Evolutionary conservation across 2,329 filamentous ascomycete species (phyloP).

Genomic region (Diaporthe sp.): DNA sequence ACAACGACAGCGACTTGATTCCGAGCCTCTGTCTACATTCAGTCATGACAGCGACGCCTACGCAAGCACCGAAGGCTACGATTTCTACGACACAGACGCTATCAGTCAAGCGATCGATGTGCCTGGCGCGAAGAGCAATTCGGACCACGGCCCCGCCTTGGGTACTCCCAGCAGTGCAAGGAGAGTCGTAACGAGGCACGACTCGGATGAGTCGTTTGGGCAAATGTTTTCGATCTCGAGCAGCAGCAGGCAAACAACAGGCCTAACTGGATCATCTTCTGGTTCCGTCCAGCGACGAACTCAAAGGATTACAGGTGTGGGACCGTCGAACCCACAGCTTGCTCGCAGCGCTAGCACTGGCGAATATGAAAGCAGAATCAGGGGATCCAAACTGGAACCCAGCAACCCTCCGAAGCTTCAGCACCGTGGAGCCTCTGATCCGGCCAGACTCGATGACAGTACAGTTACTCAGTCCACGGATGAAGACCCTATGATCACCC

Average conservation of each 20-base stretch:
- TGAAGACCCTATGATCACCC: conserved; percentile 57
- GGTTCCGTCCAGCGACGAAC: conserved; percentile 43
- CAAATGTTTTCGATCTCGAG: conserved; percentile 73
- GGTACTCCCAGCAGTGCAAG: conserved; percentile 49
- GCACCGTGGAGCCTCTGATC: neutral
- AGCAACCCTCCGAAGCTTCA: neutral
- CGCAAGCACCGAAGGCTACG: conserved; percentile 72
- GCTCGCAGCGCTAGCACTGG: conserved; percentile 48
- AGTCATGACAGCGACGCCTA: conserved; percentile 66
- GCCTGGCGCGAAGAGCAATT: conserved; percentile 57
- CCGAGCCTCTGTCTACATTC: conserved; percentile 63
- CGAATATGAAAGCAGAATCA: conserved; percentile 63
- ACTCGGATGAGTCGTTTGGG: conserved; percentile 71
- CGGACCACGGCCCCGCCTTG: conserved; percentile 50
- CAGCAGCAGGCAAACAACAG: conserved; percentile 57
- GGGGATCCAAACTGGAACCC: conserved; percentile 49
- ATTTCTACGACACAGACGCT: conserved; percentile 75
- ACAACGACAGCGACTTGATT: conserved; percentile 63
- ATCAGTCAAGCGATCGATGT: conserved; percentile 67
- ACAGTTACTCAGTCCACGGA: conserved; percentile 45
- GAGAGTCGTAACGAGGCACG: conserved; percentile 58
- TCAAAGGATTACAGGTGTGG: conserved; percentile 3
- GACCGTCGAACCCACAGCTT: conserved; percentile 27
- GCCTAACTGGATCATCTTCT: conserved; percentile 55
- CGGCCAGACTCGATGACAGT: conserved; percentile 42